Evolutionary conservation across 2,329 filamentous ascomycete genomes (phyloP).

Genomic region (Pyricularia grisea): DNA sequence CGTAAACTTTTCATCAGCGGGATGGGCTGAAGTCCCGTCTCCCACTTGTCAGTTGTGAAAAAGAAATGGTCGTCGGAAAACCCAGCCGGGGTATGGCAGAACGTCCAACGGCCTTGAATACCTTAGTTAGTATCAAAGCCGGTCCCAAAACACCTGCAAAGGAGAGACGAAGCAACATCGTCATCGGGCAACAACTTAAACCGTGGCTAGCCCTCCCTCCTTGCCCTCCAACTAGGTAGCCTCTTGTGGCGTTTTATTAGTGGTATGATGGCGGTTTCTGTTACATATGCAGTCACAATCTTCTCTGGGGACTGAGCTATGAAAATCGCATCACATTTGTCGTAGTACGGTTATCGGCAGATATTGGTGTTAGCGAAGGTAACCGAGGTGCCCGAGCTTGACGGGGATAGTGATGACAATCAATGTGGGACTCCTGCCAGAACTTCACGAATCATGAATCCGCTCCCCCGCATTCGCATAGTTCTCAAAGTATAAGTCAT

Average conservation of each 20-base stretch:
- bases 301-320: background rate
- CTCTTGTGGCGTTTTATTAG: background rate
- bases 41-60: background rate
- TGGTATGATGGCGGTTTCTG: background rate
- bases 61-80: background rate
- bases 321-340: background rate
- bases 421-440: background rate
- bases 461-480: background rate
- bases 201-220: background rate
- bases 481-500: background rate
- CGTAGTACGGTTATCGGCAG: background rate
- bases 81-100: background rate
- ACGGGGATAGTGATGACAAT: background rate
- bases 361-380: background rate
- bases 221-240: background rate
- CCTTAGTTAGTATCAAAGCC: background rate
- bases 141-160: background rate
- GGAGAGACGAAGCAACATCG: background rate
- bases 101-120: background rate
- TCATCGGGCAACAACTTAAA: background rate
- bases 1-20: background rate
- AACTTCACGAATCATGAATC: background rate
- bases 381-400: background rate
- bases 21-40: background rate
- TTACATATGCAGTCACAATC: background rate